Conservation (phyloP, 495 filamentous ascomycete genomes). For the Penicillium coffeae region DNA sequence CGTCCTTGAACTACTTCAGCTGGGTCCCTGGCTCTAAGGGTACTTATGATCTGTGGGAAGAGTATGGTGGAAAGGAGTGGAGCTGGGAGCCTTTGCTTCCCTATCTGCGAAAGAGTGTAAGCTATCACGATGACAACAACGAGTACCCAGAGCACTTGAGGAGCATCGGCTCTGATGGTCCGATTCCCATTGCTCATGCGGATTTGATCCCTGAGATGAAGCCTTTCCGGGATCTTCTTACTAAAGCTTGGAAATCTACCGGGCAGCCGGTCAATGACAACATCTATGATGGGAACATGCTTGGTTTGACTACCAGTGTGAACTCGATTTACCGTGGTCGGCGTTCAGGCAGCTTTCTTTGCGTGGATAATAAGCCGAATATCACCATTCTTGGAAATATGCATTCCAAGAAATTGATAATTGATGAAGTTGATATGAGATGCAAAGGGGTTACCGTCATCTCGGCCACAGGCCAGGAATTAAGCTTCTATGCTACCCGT, state of each 20-base stretch:
- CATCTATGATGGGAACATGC: slow-evolving; percentile 54
- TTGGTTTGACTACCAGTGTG: slow-evolving; percentile 51
- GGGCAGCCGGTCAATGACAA: slow-evolving; percentile 50
- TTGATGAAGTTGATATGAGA: slow-evolving; percentile 36
- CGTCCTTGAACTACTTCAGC: slow-evolving; percentile 53
- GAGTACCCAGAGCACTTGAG: slow-evolving; percentile 39
- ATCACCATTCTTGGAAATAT: slow-evolving; percentile 47
- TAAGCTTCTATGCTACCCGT: slow-evolving; percentile 33
- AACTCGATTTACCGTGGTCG: slow-evolving; percentile 56
- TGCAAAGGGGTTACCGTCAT: slow-evolving; percentile 49
- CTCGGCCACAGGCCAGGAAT: slow-evolving; percentile 6
- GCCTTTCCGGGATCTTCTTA: slow-evolving; percentile 53
- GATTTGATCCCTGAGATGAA: slow-evolving; percentile 51
- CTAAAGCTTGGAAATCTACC: slow-evolving; percentile 53
- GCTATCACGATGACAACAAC: slow-evolving; percentile 52
- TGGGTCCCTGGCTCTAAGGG: slow-evolving; percentile 51
- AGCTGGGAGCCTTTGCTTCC: slow-evolving; percentile 48
- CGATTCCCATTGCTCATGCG: slow-evolving; percentile 53
- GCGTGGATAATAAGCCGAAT: slow-evolving; percentile 53
- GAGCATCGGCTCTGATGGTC: slow-evolving; percentile 47
- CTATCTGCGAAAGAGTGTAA: slow-evolving; percentile 53
- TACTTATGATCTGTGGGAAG: slow-evolving; percentile 57
- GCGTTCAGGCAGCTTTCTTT: slow-evolving; percentile 51
- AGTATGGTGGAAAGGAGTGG: slow-evolving; percentile 54
- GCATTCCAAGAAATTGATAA: slow-evolving; percentile 50